These are phyloP conservation scores for Candida endomychidarum DNA, from an alignment of 805 yeast species.

Conservation along the genomic window DNA sequence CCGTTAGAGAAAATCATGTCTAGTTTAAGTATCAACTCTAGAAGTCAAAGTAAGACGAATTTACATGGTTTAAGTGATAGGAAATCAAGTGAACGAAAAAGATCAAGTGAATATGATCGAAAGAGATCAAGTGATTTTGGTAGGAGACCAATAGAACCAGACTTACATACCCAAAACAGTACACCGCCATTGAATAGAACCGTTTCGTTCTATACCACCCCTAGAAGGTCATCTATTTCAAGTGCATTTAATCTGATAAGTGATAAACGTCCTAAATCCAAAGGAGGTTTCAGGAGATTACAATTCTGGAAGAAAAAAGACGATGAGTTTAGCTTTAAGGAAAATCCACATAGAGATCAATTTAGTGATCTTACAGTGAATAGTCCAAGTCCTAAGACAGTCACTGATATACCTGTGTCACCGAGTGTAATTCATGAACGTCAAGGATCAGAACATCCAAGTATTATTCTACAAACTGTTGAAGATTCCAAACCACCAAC, in stretches of 20 bases:
- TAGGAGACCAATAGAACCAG: constrained; percentile 7
- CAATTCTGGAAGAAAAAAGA: constrained; percentile 39
- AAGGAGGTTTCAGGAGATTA: constrained; percentile 17
- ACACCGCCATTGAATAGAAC: constrained; percentile 18
- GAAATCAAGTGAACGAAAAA: constrained; percentile 12
- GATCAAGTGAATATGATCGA: constrained; percentile 8
- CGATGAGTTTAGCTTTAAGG: background rate
- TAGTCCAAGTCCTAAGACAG: constrained; percentile 18
- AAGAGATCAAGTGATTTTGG: constrained; percentile 7
- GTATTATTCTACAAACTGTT: background rate
- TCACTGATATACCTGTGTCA: constrained; percentile 6
- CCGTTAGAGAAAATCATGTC: constrained; percentile 41
- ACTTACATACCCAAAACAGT: constrained; percentile 2
- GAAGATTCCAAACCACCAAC: background rate
- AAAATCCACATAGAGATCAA: constrained; percentile 8
- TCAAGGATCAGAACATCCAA: constrained; percentile 1
- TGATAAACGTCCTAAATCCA: constrained; percentile 20
- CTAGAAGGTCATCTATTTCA: constrained; percentile 14
- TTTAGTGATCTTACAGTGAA: constrained; percentile 15
- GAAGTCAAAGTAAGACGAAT: constrained; percentile 16
- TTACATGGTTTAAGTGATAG: constrained; percentile 4
- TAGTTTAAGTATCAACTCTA: constrained; percentile 34
- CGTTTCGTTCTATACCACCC: constrained; percentile 21
- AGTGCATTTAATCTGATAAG: constrained; percentile 13
- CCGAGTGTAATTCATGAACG: constrained; percentile 1